Base-by-base conservation (phyloP, 441 rosid genomes). In the Raphanus hybrid region DNA sequence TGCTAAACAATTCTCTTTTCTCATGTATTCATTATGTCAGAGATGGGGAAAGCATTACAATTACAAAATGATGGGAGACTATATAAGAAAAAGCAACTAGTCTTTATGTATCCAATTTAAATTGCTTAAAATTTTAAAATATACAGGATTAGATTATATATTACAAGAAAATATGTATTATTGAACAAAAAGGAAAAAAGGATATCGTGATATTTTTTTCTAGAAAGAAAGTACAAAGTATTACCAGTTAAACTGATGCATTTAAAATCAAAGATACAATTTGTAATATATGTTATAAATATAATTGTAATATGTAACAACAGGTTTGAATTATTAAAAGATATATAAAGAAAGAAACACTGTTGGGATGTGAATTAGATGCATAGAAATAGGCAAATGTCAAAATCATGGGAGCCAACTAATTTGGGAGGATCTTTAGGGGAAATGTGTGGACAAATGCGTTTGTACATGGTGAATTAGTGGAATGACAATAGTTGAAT, bases 341-440 rank as follows among this genome's bases (percentile, higher is more conserved):
- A 71, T n/a, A 1, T 12, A 57, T 18, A 55, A 59, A 11, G 69
- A 60, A 67, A 67, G 27, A 61, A 65, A 39, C 59, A 78, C 64
- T 58, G 66, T 67, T 73, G 81, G 73, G 74, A 67, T 54, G 74
- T 74, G 75, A 74, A 79, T 79, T 78, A 78, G 78, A 32, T 74
- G 57, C 75, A 73, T 15, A 73, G 68, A 68, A 67, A 67, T 54
- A 80, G 20, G 8, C 69, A 77, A 79, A 52, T 66, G 73, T 70
- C 82, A 43, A 79, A 23, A 76, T 79, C 73, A 69, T 79, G 83
- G 80, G 71, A 79, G 76, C 85, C 85, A 84, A 82, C 82, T 74
- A 74, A 82, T 78, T 43, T 67, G 64, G 72, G 68, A 69, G 62
- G 66, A 73, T 69, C 70, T 67, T 73, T 67, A 57, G 70, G 70